Base-by-base conservation (phyloP, 257 asterid species). In the Gynochthodes officinalis region DNA sequence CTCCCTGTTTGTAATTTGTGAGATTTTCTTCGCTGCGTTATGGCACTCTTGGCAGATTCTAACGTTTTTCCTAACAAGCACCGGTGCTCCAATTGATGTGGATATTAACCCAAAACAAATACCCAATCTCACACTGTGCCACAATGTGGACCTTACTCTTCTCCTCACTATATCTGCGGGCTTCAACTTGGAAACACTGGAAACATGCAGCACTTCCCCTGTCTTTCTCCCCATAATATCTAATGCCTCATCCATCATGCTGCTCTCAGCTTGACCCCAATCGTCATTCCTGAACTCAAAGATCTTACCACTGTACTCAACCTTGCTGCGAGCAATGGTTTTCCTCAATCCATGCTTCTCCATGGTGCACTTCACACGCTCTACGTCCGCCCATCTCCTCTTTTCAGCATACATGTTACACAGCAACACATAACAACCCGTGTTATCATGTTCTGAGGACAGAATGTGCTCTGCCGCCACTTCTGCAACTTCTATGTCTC, bases 31-130 rank as follows among this genome's bases (percentile, higher is more conserved):
- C 10, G 74, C 79, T 55, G 87, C 87, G 55, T 19, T 52, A 69
- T 90, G 95, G 60, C 95, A 90, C 64, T 84, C 91, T 67, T 79
- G 81, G 59, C 97, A 88, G 42, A 90, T 74, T 67, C 90, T 70
- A 8, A 83, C 61, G 67, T 90, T 87, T 80, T 90, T 90, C 35
- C 91, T 77, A n/a, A 90, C 79, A 32, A 85, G 76, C 72, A 88
- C 78, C 9, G 88, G 76, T 4, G 76, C 66, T 76, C 93, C 95
- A 16, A 73, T 35, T 21, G 84, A 28, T 4, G 84, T 85, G 16
- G 82, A 64, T 59, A 90, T 78, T 82, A 90, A 75, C 5, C 91
- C 95, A 27, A 75, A 85, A 73, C 89, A 83, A 59, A 84, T 64
- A 30, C 93, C 97, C 78, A 90, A 75, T 59, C 92, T 84, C 81